Conservation (phyloP, 2,329 filamentous ascomycete species). For the Colletotrichum tofieldiae region DNA sequence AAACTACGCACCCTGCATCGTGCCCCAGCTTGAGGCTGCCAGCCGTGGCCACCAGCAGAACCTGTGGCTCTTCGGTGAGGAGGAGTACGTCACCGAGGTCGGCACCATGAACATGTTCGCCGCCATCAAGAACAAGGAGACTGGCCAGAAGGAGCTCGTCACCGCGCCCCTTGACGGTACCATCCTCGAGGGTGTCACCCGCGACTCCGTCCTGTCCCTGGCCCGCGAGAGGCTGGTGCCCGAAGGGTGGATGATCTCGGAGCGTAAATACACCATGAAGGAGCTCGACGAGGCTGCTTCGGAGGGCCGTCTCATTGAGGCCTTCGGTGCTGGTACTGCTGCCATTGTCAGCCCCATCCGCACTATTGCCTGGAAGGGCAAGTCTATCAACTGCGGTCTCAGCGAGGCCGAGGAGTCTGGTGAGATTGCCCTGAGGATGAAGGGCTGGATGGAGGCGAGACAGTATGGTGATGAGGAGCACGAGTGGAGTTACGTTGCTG, state of each 20-base stretch:
- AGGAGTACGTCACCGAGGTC: constrained; percentile 96
- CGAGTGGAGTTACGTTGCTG: constrained; percentile 82
- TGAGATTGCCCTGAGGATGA: constrained; percentile 87
- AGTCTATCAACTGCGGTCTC: constrained; percentile 87
- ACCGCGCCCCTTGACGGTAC: constrained; percentile 98
- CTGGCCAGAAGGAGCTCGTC: constrained; percentile 90
- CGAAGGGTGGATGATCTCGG: constrained; percentile 89
- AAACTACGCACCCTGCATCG: constrained; percentile 98
- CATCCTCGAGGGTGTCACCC: constrained; percentile 94
- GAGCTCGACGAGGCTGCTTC: constrained; percentile 85
- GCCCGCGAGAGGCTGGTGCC: constrained; percentile 87
- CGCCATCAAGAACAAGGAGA: constrained; percentile 86
- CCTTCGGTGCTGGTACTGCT: constrained; percentile 94
- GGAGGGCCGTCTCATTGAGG: constrained; percentile 91
- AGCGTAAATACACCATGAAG: constrained; percentile 93
- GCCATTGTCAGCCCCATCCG: constrained; percentile 94
- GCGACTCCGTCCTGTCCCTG: constrained; percentile 90
- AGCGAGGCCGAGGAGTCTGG: constrained; percentile 88
- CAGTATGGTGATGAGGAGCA: constrained; percentile 96
- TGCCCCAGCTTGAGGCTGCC: constrained; percentile 95
- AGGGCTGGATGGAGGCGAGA: constrained; percentile 95
- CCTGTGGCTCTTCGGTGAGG: constrained; percentile 95
- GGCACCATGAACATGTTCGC: constrained; percentile 99
- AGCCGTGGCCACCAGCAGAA: constrained; percentile 97
- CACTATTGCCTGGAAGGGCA: constrained; percentile 89